Base-by-base conservation (phyloP, 2,329 filamentous ascomycete species). In the Aspergillus oerlinghausenensis region DNA sequence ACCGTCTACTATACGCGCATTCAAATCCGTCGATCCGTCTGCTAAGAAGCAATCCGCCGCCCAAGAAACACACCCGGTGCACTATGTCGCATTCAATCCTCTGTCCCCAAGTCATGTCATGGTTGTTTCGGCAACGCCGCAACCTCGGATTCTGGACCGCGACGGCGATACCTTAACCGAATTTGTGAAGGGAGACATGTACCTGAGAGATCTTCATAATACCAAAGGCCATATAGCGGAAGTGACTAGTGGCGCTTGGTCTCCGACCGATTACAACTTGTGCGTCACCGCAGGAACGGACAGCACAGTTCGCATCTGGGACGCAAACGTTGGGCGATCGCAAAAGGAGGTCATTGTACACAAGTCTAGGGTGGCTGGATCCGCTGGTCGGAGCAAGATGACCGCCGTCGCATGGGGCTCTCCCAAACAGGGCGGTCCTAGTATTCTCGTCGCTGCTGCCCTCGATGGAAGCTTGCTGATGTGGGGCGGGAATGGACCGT, bases 101-200 rank as follows among this genome's bases (percentile, higher is more conserved):
- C 80, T 90, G 25, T 87, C 90, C 1, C 90, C 91, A 9, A 83
- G 86, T 60, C 85, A 89, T 59, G 86, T 99, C 58, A 84, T 99
- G 35, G 95, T 94, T 64, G 81, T 97, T 48, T 89, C 92, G 7
- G 92, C 93, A 6, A 90, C 93, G 43, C 88, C 93, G 1, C 93
- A 97, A 72, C 90, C 93, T 11, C 92, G 92, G 72, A 86, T 99
- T 25, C 82, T 97, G 72, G 90, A 85, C 65, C 86, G 94, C 67
- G 93, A 99, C 76, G 94, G 94, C 42, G 90, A 95, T 48, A 82
- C 89, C 7, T 67, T 95, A 50, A 88, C 88, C 1, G 92, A 97
- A 69, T 97, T 96, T 63, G 88, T 92, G 64, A 99, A 99, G 76
- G 94, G 94, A 49, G 94, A 99, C 71, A 97, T 97, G 92, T 99